These are phyloP conservation scores for Salicornia ramosissima DNA, from an alignment of 148 eudicot species.

Conservation along the genomic window DNA sequence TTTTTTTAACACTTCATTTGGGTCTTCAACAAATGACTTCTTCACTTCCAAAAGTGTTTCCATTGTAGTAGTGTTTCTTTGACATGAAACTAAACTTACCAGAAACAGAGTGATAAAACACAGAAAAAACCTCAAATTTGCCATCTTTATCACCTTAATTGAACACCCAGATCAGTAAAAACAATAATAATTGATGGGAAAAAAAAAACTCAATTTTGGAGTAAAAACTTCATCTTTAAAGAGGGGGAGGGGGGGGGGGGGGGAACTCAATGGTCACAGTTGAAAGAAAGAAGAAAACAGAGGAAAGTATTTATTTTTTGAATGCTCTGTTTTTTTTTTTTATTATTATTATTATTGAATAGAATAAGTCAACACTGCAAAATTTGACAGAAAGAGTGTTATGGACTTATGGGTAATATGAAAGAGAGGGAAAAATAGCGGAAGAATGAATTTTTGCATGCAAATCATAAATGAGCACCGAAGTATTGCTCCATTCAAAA, in stretches of 20 bases:
- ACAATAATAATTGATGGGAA: neutral
- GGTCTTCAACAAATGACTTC: conserved; percentile 51
- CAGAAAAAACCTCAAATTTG: conserved; percentile 1
- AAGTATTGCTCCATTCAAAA: conserved; percentile 33
- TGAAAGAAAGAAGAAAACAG: neutral
- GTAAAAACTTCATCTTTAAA: neutral
- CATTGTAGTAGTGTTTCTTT: conserved; percentile 15
- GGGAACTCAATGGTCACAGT: neutral
- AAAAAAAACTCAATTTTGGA: neutral
- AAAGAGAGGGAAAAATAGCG: neutral
- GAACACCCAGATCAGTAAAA: neutral
- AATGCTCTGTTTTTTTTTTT: neutral
- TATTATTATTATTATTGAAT: neutral
- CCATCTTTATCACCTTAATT: conserved; percentile 15
- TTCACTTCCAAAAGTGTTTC: conserved; percentile 51
- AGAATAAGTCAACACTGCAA: neutral
- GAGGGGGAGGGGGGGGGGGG: too few relatives aligned
- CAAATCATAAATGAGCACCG: conserved; percentile 33
- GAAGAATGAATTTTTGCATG: conserved; percentile 10
- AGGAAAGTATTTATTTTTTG: neutral
- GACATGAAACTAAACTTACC: conserved; percentile 1
- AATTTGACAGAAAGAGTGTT: neutral
- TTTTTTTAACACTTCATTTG: conserved; percentile 42
- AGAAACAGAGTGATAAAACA: conserved; percentile 26
- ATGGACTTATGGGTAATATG: neutral